Conservation (phyloP, 2,329 filamentous ascomycete species). For the Microsporum audouinii region DNA sequence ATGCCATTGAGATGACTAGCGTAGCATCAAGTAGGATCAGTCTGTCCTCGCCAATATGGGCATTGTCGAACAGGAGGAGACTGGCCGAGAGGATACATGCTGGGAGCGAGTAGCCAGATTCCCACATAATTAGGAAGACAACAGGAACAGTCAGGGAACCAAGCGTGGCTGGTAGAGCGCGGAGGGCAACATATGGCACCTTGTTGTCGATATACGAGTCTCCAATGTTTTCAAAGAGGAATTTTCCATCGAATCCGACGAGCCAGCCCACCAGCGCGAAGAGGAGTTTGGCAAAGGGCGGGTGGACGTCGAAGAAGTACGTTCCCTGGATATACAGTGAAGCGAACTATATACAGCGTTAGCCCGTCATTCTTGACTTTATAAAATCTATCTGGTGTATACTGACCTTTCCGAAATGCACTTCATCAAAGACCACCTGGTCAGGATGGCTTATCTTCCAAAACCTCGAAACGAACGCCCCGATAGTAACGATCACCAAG, state of each 20-base stretch:
- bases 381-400: not conserved
- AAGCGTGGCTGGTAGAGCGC: conserved; percentile 80
- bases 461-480: conserved; percentile 87
- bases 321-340: conserved; percentile 84
- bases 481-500: conserved; percentile 60
- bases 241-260: conserved; percentile 91
- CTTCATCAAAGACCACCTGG: conserved; percentile 97
- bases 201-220: conserved; percentile 97
- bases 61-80: conserved; percentile 89
- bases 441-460: conserved; percentile 92
- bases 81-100: conserved; percentile 79
- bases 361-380: conserved; percentile 6
- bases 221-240: conserved; percentile 98
- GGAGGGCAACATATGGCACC: conserved; percentile 92
- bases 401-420: conserved; percentile 95
- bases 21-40: conserved; percentile 92
- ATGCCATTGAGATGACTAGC: conserved; percentile 88
- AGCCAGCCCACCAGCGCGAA: conserved; percentile 97
- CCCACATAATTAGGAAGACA: conserved; percentile 97
- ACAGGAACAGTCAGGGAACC: conserved; percentile 90
- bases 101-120: conserved; percentile 92
- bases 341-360: conserved; percentile 32
- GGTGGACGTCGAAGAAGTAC: conserved; percentile 99
- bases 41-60: conserved; percentile 90
- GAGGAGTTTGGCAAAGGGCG: conserved; percentile 93